Evolutionary conservation across 1,284 basidiomycete species (phyloP), one percentile per base, ranked within the genome.

Genomic region (Pholiota adiposa): DNA sequence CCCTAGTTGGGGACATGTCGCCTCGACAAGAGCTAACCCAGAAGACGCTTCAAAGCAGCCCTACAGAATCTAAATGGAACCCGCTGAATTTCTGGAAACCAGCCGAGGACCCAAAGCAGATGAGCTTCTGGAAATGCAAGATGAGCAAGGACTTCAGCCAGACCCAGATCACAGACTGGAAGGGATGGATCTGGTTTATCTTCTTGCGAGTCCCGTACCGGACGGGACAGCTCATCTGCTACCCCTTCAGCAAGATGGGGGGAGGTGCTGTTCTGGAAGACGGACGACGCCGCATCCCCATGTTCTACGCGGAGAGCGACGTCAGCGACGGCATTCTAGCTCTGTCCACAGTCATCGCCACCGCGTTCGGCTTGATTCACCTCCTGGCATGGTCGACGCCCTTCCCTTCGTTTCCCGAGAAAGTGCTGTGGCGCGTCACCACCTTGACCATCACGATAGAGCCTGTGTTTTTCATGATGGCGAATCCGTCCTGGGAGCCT

Each of bases 351-450:
- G 11, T 9, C 12, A 50, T 50, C 18, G 48, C 48, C 48, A 49
- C 34, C 14, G 25, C 31, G 16, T 64, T 65, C 33, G 64, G 66
- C 1, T 36, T 34, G 14, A 63, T 63, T 29, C 66, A 67, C 25
- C 64, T 60, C 44, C 33, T 57, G 31, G 64, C 54, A 44, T 67
- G 66, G 66, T 48, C 48, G 7, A 58, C 61, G n/a, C 0, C 33
- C 9, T 67, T 67, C 48, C 56, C 64, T 25, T 55, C 60, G 12
- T 19, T 21, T 6, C 29, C 43, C 14, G 66, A 67, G 33, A 54
- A 51, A 27, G n/a, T 51, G 8, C 18, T 67, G 8, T 67, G 66
- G 66, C 62, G 64, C 7, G 27, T 52, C 12, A 51, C 50, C 9
- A 23, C 62, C 2, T 4, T 65, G 2, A 16, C 52, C 6, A 58